Conservation (phyloP, 2,329 filamentous ascomycete species). For the Fusarium equiseti region DNA sequence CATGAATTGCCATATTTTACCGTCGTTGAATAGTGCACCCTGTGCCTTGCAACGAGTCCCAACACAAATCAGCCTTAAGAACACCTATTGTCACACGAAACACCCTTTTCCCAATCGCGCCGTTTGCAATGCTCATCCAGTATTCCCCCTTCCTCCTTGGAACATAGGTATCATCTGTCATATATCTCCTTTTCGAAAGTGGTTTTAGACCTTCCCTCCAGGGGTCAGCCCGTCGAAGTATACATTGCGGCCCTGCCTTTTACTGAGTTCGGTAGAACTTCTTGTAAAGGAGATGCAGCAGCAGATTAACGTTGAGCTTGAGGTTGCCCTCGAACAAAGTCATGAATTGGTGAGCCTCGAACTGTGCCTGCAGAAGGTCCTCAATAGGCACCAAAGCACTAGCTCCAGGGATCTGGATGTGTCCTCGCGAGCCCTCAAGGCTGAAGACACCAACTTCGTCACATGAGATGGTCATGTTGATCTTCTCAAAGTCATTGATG, state of each 20-base stretch:
- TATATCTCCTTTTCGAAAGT: slow-evolving; percentile 24
- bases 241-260: slow-evolving; percentile 33
- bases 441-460: slow-evolving; percentile 95
- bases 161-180: slow-evolving; percentile 34
- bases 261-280: slow-evolving; percentile 90
- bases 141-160: slow-evolving; percentile 29
- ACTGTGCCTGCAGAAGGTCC: slow-evolving; percentile 94
- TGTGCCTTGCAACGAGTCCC: slow-evolving; percentile 32
- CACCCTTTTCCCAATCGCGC: slow-evolving; percentile 42
- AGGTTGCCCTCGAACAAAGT: slow-evolving; percentile 88
- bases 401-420: slow-evolving; percentile 95
- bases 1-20: slow-evolving; percentile 41
- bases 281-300: slow-evolving; percentile 97
- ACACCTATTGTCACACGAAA: slow-evolving; percentile 39
- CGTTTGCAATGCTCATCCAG: slow-evolving; percentile 44
- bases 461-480: slow-evolving; percentile 93
- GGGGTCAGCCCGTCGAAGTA: slow-evolving; percentile 23
- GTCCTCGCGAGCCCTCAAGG: slow-evolving; percentile 89
- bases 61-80: slow-evolving; percentile 45
- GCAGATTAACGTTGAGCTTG: slow-evolving; percentile 93
- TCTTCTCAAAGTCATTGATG: slow-evolving; percentile 82
- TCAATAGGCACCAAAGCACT: slow-evolving; percentile 91
- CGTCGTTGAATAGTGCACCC: slow-evolving; percentile 38
- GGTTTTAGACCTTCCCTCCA: slow-evolving; percentile 30
- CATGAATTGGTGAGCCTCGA: slow-evolving; percentile 97